Base-by-base conservation (phyloP, 495 filamentous ascomycete genomes). In the Xylaria grammica region DNA sequence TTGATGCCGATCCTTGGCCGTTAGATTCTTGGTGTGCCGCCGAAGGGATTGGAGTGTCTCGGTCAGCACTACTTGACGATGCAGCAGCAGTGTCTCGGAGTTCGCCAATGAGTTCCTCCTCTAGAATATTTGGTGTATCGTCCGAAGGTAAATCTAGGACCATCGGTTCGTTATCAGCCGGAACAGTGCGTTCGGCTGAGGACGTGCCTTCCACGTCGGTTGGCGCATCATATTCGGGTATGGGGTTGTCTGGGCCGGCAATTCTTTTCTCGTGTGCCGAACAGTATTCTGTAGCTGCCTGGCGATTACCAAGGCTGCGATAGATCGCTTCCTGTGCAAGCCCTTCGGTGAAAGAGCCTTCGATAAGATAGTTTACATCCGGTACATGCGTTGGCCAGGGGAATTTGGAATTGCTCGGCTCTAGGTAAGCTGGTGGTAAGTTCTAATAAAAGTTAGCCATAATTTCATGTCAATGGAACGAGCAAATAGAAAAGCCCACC, bases 241-340 rank as follows among this genome's bases (percentile, higher is more conserved):
- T 86, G 7, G 87, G 86, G 56, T 89, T 83, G 49, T 87, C 80
- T 13, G 80, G 75, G 24, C 80, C 75, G 19, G 77, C 78, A 29
- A 75, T 55, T 2, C 77, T 71, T 13, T 67, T 71, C 22, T 67
- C 65, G 30, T 89, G 84, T 4, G 84, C 84, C 49, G 78, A 82
- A 74, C 91, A 95, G 69, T 97, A 97, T 66, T 94, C 90, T 40
- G 80, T 73, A 10, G 92, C 90, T 9, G 80, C 72, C 7, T 73
- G 70, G 11, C 75, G 67, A 29, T 83, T 82, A 62, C 92, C 91
- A 61, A 90, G 88, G 73, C 93, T 93, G 26, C 94, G 87, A 70
- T 90, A 96, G 4, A 94, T 76, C 19, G 91, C 92, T 75, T 97
- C 93, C n/a, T 81, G 82, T 15, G 84, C 88, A 29, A 96, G 77